Percentiles rank a stretch among this genome's conserved stretches.
Conservation (phyloP, 352 stramenopile genomes). For the Blastocystis sp. region DNA sequence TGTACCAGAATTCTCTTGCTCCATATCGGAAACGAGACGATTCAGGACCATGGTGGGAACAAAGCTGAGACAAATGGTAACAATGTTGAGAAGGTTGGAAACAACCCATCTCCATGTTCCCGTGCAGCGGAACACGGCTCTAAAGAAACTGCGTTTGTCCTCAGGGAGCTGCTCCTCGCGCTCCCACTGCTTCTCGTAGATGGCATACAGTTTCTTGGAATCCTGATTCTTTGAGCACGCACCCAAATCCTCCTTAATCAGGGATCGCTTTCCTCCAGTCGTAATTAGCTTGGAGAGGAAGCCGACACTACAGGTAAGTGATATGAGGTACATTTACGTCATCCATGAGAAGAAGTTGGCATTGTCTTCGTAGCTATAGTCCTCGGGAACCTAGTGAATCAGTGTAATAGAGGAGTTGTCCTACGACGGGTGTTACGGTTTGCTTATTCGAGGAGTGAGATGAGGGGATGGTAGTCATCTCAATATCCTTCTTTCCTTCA, state of each 20-base stretch:
- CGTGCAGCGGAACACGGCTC: background rate
- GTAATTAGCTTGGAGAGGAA: background rate
- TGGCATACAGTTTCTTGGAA: background rate
- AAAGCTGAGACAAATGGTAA: background rate
- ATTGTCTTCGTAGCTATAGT: conserved; percentile 3
- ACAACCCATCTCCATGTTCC: background rate
- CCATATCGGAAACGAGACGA: conserved; percentile 11
- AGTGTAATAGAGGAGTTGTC: too few species aligned
- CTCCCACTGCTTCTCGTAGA: background rate
- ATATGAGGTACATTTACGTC: background rate
- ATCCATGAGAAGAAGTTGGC: conserved; percentile 19
- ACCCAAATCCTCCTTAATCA: background rate
- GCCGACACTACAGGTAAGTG: background rate
- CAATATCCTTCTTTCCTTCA: too few species aligned
- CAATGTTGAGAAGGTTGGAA: background rate
- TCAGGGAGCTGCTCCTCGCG: background rate
- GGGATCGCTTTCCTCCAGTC: background rate
- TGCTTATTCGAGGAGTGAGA: too few species aligned
- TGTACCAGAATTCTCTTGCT: background rate
- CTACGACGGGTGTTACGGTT: too few species aligned
- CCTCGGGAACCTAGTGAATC: background rate
- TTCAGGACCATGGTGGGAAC: conserved; percentile 39
- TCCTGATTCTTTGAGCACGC: background rate
- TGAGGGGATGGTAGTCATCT: too few species aligned
- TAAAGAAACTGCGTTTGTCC: background rate